phyloP scores from a whole-genome alignment of 352 stramenopile species.

The Aphanomyces cochlioides region DNA sequence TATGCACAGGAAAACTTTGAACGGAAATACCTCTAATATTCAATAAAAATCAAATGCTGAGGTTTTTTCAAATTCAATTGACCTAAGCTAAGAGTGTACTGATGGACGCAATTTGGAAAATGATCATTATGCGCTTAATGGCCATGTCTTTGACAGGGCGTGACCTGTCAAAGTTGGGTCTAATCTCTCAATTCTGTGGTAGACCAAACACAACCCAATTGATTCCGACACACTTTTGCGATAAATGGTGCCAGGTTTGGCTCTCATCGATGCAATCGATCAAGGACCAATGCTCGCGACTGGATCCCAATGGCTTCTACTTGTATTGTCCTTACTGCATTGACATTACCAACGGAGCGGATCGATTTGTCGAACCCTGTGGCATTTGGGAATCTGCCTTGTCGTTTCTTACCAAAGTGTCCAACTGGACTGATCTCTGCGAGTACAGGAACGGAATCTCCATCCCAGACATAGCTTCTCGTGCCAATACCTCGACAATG shows the following conservation, averaged over 20 bases:
- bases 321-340: slow-evolving; percentile 8
- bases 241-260: neutral
- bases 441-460: neutral
- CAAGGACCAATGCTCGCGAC: neutral
- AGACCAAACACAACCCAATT: too few species aligned
- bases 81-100: too few species aligned
- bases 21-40: too few species aligned
- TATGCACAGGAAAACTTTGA: too few species aligned
- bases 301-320: too few species aligned
- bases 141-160: too few species aligned
- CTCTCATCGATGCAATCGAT: neutral
- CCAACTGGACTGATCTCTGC: neutral
- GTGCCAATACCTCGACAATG: slow-evolving; percentile 37
- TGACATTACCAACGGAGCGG: neutral
- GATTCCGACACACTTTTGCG: neutral
- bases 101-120: too few species aligned
- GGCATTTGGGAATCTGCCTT: slow-evolving; percentile 22
- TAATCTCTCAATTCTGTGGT: too few species aligned
- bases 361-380: slow-evolving; percentile 11
- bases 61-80: too few species aligned
- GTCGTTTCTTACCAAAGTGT: neutral
- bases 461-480: neutral
- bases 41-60: too few species aligned
- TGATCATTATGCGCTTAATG: too few species aligned
- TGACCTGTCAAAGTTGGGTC: too few species aligned